Evolutionary conservation across 2,329 filamentous ascomycete species (phyloP).

Genomic region (Pseudogymnoascus sp.): DNA sequence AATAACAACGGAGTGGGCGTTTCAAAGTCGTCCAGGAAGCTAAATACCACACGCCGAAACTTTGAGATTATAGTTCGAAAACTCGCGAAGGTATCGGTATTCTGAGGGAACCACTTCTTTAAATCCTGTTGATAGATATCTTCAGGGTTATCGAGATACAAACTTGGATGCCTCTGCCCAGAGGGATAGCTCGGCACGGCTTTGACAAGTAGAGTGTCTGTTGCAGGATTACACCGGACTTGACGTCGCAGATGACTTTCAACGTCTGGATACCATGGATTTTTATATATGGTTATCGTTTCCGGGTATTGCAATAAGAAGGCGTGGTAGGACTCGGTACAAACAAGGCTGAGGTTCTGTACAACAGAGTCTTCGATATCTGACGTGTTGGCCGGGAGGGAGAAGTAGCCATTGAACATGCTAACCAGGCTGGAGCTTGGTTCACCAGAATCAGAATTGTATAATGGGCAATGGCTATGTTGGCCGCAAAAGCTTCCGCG

Average conservation of each 20-base stretch:
- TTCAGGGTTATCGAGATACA: conserved; percentile 10
- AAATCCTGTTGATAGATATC: conserved; percentile 10
- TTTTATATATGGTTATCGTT: conserved; percentile 11
- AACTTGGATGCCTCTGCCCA: conserved; percentile 11
- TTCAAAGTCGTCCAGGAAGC: conserved; percentile 10
- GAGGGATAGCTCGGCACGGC: conserved; percentile 11
- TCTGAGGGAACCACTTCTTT: conserved; percentile 12
- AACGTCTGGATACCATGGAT: conserved; percentile 7
- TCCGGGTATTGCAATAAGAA: conserved; percentile 12
- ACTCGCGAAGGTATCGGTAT: conserved; percentile 11
- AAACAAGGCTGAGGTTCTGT: conserved; percentile 10
- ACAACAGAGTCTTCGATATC: conserved; percentile 14
- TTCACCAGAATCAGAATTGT: conserved; percentile 11
- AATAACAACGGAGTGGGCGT: not conserved
- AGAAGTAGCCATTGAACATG: conserved; percentile 13
- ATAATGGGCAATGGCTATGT: conserved; percentile 10
- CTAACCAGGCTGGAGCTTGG: conserved; percentile 12
- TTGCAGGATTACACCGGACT: conserved; percentile 12
- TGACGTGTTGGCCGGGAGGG: conserved; percentile 7
- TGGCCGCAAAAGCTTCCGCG: conserved; percentile 12
- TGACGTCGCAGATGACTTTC: conserved; percentile 12
- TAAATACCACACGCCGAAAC: conserved; percentile 11
- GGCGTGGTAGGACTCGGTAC: conserved; percentile 10
- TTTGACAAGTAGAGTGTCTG: conserved; percentile 11
- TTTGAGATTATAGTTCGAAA: conserved; percentile 11